phyloP scores from a whole-genome alignment of 2,329 filamentous ascomycete species.

The Bipolaris zeicola region DNA sequence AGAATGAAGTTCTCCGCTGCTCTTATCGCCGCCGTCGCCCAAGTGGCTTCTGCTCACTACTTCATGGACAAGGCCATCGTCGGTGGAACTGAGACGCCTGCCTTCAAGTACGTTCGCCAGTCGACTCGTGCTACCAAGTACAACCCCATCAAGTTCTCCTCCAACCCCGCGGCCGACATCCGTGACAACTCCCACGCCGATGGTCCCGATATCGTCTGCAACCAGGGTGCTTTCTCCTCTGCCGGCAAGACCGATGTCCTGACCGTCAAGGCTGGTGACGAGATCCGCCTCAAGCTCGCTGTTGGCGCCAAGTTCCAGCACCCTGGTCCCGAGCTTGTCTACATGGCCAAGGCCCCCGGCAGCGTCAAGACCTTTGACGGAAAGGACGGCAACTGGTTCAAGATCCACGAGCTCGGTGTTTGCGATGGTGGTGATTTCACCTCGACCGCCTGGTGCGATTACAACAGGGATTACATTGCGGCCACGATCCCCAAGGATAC shows the following conservation, averaged over 20 bases:
- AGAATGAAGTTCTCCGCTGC: slow-evolving; percentile 15
- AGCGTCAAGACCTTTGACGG: slow-evolving; percentile 27
- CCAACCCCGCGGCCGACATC: slow-evolving; percentile 21
- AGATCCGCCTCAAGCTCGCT: slow-evolving; percentile 26
- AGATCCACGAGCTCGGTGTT: slow-evolving; percentile 33
- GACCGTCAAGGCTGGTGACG: slow-evolving; percentile 31
- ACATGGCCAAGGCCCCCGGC: slow-evolving; percentile 37
- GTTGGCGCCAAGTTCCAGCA: slow-evolving; percentile 32
- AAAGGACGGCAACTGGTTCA: slow-evolving; percentile 38
- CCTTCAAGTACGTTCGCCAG: slow-evolving; percentile 29
- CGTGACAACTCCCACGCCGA: slow-evolving; percentile 27
- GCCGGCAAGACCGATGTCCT: slow-evolving; percentile 21
- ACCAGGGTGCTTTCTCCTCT: slow-evolving; percentile 22
- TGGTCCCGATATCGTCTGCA: slow-evolving; percentile 36
- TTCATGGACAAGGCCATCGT: slow-evolving; percentile 31
- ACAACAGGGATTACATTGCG: slow-evolving; percentile 24
- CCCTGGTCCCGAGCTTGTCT: slow-evolving; percentile 32
- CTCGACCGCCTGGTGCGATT: slow-evolving; percentile 33
- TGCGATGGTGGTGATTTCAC: slow-evolving; percentile 27
- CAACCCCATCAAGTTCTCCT: slow-evolving; percentile 34
- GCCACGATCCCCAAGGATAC: slow-evolving; percentile 48
- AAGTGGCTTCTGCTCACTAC: slow-evolving; percentile 32
- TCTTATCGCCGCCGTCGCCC: slow-evolving; percentile 8
- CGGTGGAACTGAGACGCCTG: slow-evolving; percentile 16
- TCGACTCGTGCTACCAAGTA: slow-evolving; percentile 26